A percentile compares a stretch with the other conserved stretches of the same genome.
Conservation (phyloP, 1,284 basidiomycete species). For the Cutaneotrichosporon arboriforme region DNA sequence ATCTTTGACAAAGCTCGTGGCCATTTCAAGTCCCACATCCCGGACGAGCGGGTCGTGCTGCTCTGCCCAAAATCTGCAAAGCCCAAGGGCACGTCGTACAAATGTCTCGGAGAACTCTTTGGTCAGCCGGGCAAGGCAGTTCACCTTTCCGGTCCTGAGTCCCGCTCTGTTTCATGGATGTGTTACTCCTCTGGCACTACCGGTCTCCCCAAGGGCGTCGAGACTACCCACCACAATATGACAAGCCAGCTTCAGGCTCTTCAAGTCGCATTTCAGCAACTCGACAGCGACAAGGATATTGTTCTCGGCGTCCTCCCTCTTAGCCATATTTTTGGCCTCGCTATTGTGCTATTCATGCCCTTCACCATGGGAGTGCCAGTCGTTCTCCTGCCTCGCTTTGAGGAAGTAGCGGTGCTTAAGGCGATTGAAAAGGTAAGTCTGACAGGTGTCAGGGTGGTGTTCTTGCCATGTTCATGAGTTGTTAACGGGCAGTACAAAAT, state of each 20-base stretch:
- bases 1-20: slow-evolving; percentile 25
- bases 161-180: slow-evolving; percentile 33
- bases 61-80: slow-evolving; percentile 6
- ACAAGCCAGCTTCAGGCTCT: slow-evolving; percentile 35
- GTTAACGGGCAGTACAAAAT: slow-evolving; percentile 54
- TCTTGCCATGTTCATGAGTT: slow-evolving; percentile 45
- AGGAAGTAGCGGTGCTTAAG: slow-evolving; percentile 54
- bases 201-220: slow-evolving; percentile 45
- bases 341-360: slow-evolving; percentile 56
- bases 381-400: slow-evolving; percentile 65
- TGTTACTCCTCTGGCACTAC: slow-evolving; percentile 64
- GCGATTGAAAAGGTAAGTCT: slow-evolving; percentile 58
- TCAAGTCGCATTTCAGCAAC: not conserved
- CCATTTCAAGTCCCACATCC: slow-evolving; percentile 12
- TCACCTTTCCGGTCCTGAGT: no score
- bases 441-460: slow-evolving; percentile 57
- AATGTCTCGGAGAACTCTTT: slow-evolving; percentile 2
- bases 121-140: not conserved
- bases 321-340: slow-evolving; percentile 15
- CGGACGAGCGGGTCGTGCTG: slow-evolving; percentile 30
- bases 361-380: slow-evolving; percentile 57
- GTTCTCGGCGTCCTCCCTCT: slow-evolving; percentile 14
- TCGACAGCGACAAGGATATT: slow-evolving; percentile 1
- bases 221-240: slow-evolving; percentile 62
- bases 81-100: slow-evolving; percentile 6